A percentile compares a stretch with the other conserved stretches of the same genome.
phyloP scores from a whole-genome alignment of 2,329 filamentous ascomycete species.

The Fusarium stilboides region DNA sequence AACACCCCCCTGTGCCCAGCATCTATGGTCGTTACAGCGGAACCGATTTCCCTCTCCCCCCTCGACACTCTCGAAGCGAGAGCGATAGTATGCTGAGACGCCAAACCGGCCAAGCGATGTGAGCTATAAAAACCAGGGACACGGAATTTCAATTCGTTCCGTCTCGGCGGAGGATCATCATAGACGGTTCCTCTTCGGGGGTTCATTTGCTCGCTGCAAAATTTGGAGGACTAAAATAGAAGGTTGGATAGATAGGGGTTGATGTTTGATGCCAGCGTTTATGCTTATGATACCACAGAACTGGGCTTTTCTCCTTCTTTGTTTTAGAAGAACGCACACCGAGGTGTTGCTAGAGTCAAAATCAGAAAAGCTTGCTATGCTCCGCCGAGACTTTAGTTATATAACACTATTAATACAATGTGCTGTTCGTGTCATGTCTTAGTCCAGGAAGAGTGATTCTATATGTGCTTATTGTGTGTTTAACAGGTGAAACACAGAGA shows the following conservation, averaged over 20 bases:
- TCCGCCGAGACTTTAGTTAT: conserved; percentile 44
- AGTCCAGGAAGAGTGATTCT: background rate
- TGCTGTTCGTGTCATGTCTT: conserved; percentile 25
- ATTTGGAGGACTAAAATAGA: conserved; percentile 10
- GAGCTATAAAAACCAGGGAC: conserved; percentile 8
- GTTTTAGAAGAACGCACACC: conserved; percentile 33
- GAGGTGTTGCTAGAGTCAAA: conserved; percentile 40
- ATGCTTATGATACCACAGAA: conserved; percentile 47
- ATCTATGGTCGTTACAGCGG: conserved; percentile 36
- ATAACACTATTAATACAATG: conserved; percentile 42
- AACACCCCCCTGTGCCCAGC: conserved; percentile 19
- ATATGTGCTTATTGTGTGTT: background rate
- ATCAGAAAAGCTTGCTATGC: conserved; percentile 44
- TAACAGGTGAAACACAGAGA: background rate
- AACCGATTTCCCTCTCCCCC: conserved; percentile 29
- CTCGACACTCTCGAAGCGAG: conserved; percentile 39
- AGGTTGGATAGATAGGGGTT: conserved; percentile 39
- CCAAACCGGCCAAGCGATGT: conserved; percentile 31
- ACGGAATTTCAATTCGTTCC: conserved; percentile 35
- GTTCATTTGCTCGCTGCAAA: conserved; percentile 38
- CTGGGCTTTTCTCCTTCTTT: conserved; percentile 41
- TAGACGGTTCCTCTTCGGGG: conserved; percentile 26
- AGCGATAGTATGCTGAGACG: conserved; percentile 30
- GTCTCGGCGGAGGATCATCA: conserved; percentile 36
- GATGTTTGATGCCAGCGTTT: conserved; percentile 47